Percentiles rank a stretch among this genome's conserved stretches.
phyloP scores from a whole-genome alignment of 2,329 filamentous ascomycete species.

The Hymenoscyphus occultus region DNA sequence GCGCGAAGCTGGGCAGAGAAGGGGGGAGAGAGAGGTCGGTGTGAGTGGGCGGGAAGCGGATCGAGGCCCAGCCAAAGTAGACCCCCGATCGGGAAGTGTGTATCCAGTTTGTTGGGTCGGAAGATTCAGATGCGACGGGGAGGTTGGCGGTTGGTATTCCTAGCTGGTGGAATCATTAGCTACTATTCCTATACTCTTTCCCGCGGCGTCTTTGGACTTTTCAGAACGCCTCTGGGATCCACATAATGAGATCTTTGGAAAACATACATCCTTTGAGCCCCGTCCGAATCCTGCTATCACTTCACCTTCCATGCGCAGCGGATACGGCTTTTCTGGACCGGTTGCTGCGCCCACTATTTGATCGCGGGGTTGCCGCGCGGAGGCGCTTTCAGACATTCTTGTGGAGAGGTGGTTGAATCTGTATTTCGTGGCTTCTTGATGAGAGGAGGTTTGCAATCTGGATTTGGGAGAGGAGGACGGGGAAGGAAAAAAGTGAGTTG shows the following conservation, averaged over 20 bases:
- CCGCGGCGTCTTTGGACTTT: neutral
- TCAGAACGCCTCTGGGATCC: neutral
- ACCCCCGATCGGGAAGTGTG: constrained; percentile 65
- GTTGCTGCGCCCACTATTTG: constrained; percentile 68
- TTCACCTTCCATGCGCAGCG: constrained; percentile 76
- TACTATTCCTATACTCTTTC: neutral
- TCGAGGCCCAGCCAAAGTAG: constrained; percentile 88
- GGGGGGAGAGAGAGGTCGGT: constrained; percentile 34
- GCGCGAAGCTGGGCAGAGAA: constrained; percentile 9
- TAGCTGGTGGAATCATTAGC: constrained; percentile 53
- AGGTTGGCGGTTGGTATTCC: constrained; percentile 97
- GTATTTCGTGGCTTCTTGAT: neutral
- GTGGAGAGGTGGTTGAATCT: neutral
- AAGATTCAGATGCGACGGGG: constrained; percentile 48
- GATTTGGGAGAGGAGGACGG: neutral
- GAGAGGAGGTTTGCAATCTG: neutral
- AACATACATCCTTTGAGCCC: constrained; percentile 78
- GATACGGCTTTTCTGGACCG: constrained; percentile 76
- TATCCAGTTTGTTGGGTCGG: constrained; percentile 39
- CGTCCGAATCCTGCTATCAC: constrained; percentile 93
- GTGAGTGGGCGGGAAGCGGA: constrained; percentile 55
- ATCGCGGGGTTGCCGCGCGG: constrained; percentile 49
- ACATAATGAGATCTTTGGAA: constrained; percentile 14
- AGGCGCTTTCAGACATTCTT: constrained; percentile 20
- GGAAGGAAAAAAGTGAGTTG: neutral